Percentiles rank a stretch among this genome's conserved stretches.
phyloP scores from a whole-genome alignment of 352 stramenopile species.

The Phytophthora quininea region DNA sequence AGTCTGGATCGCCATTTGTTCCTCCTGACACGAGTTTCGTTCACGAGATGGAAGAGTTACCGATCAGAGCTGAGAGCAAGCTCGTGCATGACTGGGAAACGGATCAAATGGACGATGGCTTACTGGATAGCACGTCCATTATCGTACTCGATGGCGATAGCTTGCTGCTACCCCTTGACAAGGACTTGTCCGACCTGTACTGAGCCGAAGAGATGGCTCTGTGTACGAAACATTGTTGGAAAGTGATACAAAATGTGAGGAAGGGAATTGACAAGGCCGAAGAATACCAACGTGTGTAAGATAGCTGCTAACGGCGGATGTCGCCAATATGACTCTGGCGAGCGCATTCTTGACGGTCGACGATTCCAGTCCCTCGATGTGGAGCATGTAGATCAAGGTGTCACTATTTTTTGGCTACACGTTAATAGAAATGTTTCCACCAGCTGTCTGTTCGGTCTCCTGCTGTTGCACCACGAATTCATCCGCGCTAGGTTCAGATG shows the following conservation, averaged over 20 bases:
- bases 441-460: no score
- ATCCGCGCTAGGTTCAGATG: no score
- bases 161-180: slow-evolving; percentile 33
- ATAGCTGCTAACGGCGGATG: no score
- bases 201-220: neutral
- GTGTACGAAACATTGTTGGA: no score
- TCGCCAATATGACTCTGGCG: no score
- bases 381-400: no score
- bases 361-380: no score
- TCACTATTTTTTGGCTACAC: no score
- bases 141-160: slow-evolving; percentile 37
- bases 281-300: neutral
- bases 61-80: slow-evolving; percentile 35
- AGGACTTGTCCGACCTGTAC: slow-evolving; percentile 24
- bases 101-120: slow-evolving; percentile 11
- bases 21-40: neutral
- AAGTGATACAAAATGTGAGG: no score
- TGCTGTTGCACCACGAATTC: neutral
- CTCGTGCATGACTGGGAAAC: slow-evolving; percentile 28
- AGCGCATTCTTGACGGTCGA: no score
- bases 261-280: neutral
- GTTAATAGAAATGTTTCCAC: no score
- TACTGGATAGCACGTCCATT: slow-evolving; percentile 38
- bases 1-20: neutral
- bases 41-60: slow-evolving; percentile 17